Base-by-base conservation (phyloP, 2,329 filamentous ascomycete genomes). In the Cryphonectria parasitica region DNA sequence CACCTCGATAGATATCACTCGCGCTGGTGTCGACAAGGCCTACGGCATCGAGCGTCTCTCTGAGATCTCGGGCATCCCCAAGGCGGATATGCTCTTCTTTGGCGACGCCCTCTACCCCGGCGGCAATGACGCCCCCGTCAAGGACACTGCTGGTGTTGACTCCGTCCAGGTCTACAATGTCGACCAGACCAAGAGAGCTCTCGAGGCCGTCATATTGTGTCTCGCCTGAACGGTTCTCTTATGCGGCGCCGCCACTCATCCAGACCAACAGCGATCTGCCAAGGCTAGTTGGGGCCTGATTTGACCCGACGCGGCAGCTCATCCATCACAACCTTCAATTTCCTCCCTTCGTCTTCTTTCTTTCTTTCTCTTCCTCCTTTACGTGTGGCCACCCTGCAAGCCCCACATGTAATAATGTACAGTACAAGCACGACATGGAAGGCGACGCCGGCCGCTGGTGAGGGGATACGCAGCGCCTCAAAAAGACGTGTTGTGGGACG, bases 101-200 rank as follows among this genome's bases (percentile, higher is more conserved):
- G 80, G 80, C 13, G 80, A 82, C 72, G 81, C 80, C 22, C 80
- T 82, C 60, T 81, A 81, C 68, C 79, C 80, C 0, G 80, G 79
- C 28, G 80, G 81, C 19, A 82, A 82, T 67, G 80, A 82, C 54
- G 71, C 71, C 10, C 71, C 71, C 13, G 71, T 71, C 31, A 71
- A 68, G 45, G 69, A 71, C 34, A 72, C 69, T 1, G 68, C 71
- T 41, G 71, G 71, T 11, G 67, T 72, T n/a, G 69, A 72, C 62
- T 68, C 62, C 11, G 71, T 72, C 17, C 71, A 72, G 66, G 66
- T 72, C 41, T 71, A 69, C 63, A 69, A 69, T 28, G 25, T 71
- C 36, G 69, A 72, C 52, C 71, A 72, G 63, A 72, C 71, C 19
- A 72, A 72, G 66, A 66, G 71, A n/a, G 69, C 71, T 43, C 69